Conservation (phyloP, 83 land plant genomes). For the Isoetes engelmannii region DNA sequence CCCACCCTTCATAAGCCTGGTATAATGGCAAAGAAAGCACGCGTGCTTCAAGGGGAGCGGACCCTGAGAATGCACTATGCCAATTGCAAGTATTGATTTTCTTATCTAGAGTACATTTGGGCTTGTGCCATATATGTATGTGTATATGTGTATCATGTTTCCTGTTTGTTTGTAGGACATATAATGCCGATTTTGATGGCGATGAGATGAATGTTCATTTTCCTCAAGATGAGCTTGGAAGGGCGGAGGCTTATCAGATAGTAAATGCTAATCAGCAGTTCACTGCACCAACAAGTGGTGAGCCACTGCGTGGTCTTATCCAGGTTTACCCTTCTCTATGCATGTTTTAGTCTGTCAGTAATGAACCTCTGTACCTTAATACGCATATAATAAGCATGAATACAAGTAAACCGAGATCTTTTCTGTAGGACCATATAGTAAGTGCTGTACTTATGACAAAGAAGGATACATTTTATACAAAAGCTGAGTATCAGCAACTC, state of each 20-base stretch:
- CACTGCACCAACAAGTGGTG: conserved; percentile 75
- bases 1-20: conserved; percentile 97
- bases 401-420: neutral
- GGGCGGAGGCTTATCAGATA: conserved; percentile 76
- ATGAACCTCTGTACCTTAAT: neutral
- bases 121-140: conserved; percentile 3
- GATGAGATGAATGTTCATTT: conserved; percentile 98
- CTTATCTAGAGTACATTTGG: neutral
- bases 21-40: conserved; percentile 81
- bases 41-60: conserved; percentile 84
- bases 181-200: conserved; percentile 98
- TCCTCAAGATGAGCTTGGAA: conserved; percentile 93
- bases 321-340: conserved; percentile 43
- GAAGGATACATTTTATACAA: conserved; percentile 74
- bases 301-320: conserved; percentile 78
- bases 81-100: conserved; percentile 69
- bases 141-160: neutral
- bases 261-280: conserved; percentile 87
- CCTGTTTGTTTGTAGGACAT: conserved; percentile 47
- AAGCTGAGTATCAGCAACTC: conserved; percentile 73
- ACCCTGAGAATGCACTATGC: conserved; percentile 91
- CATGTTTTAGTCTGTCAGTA: neutral
- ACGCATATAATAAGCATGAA: neutral
- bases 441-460: conserved; percentile 77
- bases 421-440: conserved; percentile 71